Conservation (phyloP, 1,284 basidiomycete species). For the Cutaneotrichosporon daszewskae region DNA sequence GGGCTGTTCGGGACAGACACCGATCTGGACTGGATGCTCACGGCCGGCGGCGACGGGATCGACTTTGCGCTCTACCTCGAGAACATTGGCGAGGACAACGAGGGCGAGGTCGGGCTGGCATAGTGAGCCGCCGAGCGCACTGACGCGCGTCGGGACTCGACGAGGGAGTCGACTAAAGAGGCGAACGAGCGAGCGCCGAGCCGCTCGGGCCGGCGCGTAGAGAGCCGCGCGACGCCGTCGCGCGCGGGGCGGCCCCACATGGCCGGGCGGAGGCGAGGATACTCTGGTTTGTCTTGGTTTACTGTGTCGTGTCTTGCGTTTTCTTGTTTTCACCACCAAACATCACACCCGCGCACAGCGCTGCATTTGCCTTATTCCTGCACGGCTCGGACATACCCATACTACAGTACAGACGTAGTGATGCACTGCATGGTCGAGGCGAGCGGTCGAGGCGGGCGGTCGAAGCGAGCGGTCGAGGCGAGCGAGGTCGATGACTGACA, state of each 20-base stretch:
- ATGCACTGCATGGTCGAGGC: too few relatives aligned
- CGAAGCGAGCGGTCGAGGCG: too few relatives aligned
- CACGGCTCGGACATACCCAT: slow-evolving; percentile 1
- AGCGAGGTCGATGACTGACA: too few relatives aligned
- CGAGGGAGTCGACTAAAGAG: too few relatives aligned
- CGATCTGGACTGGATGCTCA: slow-evolving; percentile 16
- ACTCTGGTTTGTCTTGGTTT: not conserved
- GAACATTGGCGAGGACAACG: slow-evolving; percentile 34
- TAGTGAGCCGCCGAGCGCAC: not conserved
- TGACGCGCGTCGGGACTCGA: too few relatives aligned
- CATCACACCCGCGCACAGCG: not conserved
- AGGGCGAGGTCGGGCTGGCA: slow-evolving; percentile 23
- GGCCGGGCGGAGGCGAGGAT: too few relatives aligned
- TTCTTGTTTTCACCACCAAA: not conserved
- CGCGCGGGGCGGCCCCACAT: too few relatives aligned
- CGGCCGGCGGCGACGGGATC: slow-evolving; percentile 16
- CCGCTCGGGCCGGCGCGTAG: too few relatives aligned
- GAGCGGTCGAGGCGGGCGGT: too few relatives aligned
- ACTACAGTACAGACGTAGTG: slow-evolving; percentile 1
- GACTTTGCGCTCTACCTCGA: slow-evolving; percentile 35
- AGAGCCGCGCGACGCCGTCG: too few relatives aligned
- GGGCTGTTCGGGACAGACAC: slow-evolving; percentile 9
- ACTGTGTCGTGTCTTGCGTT: not conserved
- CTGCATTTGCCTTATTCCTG: not conserved
- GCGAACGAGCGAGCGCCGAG: too few relatives aligned